Percentiles rank a stretch among this genome's conserved stretches.
Conservation (phyloP, 169 alveolate species). For the Plasmodium falciparum region DNA sequence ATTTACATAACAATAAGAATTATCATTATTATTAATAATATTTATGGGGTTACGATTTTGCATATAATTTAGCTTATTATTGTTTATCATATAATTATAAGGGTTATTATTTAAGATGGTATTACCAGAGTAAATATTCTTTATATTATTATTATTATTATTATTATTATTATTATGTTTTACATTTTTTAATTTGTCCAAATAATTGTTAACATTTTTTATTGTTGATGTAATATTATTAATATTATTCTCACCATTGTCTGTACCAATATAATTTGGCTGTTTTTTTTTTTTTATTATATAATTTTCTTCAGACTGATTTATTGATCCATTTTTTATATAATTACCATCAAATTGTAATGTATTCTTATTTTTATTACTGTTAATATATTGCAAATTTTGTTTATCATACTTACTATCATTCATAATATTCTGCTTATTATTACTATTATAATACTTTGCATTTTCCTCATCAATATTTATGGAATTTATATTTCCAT, state of each 20-base stretch:
- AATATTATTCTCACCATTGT: neutral
- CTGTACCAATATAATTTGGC: neutral
- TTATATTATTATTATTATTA: neutral
- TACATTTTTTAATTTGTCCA: neutral
- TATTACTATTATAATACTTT: neutral
- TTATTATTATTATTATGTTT: neutral
- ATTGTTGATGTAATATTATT: neutral
- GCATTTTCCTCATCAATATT: neutral
- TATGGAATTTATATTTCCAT: neutral
- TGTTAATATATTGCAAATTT: neutral
- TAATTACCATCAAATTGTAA: neutral
- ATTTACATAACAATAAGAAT: too few species aligned
- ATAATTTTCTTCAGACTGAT: constrained; percentile 2
- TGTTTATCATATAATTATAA: neutral
- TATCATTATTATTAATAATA: too few species aligned
- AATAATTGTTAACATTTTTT: neutral
- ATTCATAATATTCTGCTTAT: neutral
- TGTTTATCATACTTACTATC: constrained; percentile 1
- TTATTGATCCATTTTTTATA: neutral
- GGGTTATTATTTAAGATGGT: neutral
- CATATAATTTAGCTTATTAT: too few species aligned
- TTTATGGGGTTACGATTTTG: neutral
- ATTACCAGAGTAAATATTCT: neutral
- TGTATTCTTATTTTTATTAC: neutral
- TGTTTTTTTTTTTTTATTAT: neutral